phyloP scores from a whole-genome alignment of 257 asterid genomes.

The Solanum stenotomum region DNA sequence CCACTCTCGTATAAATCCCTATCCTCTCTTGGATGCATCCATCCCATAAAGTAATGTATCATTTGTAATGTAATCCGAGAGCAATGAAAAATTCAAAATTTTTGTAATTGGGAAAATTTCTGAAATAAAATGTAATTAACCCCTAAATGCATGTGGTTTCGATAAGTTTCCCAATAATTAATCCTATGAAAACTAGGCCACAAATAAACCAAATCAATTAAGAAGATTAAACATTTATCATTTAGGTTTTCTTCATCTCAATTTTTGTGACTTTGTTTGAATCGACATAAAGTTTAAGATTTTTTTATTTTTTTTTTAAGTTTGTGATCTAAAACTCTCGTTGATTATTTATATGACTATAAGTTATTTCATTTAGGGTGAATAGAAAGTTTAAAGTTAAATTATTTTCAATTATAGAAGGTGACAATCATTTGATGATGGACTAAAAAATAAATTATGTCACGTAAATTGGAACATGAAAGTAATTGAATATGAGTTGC shows the following conservation, averaged over 20 bases:
- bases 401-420: neutral
- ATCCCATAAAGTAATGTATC: neutral
- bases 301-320: accelerated
- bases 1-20: no score
- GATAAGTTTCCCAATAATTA: neutral
- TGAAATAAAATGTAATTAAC: neutral
- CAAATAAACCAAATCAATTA: neutral
- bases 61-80: no score
- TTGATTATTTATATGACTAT: neutral
- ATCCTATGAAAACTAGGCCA: neutral
- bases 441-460: neutral
- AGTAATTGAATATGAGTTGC: neutral
- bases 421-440: neutral
- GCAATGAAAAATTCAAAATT: neutral
- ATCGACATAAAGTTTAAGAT: neutral
- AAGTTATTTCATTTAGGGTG: neutral
- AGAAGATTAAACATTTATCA: neutral
- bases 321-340: neutral
- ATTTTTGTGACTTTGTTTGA: neutral
- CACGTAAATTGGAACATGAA: no score
- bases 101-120: neutral
- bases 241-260: neutral
- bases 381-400: neutral
- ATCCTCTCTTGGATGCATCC: neutral
- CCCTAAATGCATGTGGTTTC: neutral